phyloP scores from a whole-genome alignment of 352 stramenopile genomes.

The Globisporangium spiculum region DNA sequence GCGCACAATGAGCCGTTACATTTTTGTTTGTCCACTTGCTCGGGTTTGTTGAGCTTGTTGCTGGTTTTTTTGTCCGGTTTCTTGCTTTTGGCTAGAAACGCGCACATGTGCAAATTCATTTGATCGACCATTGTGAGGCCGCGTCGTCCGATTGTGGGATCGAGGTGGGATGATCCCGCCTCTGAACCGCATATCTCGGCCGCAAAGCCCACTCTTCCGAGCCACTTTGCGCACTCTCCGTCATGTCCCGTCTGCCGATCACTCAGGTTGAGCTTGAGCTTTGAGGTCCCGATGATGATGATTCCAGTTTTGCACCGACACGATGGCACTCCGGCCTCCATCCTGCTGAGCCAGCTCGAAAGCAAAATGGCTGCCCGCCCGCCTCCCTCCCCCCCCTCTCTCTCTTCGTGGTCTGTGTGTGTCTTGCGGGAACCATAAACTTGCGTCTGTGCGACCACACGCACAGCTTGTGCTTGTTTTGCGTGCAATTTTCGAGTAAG shows the following conservation, averaged over 20 bases:
- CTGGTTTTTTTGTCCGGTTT: not conserved
- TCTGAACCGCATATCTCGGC: slow-evolving; percentile 9
- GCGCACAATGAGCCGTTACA: not conserved
- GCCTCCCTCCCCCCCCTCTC: not conserved
- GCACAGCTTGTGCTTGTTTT: not conserved
- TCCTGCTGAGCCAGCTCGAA: not conserved
- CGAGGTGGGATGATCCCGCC: not conserved
- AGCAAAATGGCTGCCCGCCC: not conserved
- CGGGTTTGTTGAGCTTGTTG: not conserved
- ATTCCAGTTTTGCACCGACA: not conserved
- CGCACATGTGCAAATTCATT: not conserved
- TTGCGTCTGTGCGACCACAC: not conserved
- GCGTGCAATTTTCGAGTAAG: not conserved
- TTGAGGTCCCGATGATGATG: not conserved
- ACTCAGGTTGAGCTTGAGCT: too few species aligned
- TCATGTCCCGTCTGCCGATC: not conserved
- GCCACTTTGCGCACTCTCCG: not conserved
- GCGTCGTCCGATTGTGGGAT: not conserved
- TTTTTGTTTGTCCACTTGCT: not conserved
- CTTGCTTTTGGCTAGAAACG: not conserved
- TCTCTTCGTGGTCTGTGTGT: not conserved
- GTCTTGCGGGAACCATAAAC: not conserved
- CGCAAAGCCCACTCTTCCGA: not conserved
- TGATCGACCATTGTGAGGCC: not conserved
- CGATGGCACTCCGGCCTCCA: not conserved